phyloP scores from a whole-genome alignment of 208 protist species.

The Leishmania aethiopica region DNA sequence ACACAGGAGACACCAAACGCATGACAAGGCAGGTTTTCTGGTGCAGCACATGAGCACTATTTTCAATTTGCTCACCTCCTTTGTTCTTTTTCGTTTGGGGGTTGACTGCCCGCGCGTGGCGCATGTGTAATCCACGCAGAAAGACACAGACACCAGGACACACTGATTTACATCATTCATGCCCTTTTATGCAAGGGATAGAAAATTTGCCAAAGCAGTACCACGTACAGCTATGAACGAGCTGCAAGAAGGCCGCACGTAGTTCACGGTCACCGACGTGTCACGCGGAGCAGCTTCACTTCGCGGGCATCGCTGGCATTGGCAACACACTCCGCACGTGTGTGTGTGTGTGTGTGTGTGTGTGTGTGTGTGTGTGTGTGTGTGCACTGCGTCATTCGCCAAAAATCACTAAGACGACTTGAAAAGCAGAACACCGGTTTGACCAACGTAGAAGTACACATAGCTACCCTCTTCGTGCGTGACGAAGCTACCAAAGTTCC shows the following conservation, averaged over 20 bases:
- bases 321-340: not conserved
- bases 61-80: not conserved
- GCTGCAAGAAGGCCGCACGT: not conserved
- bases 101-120: not conserved
- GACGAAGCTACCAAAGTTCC: slow-evolving; percentile 99
- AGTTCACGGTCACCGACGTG: not conserved
- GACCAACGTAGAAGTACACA: slow-evolving; percentile 99
- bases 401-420: slow-evolving; percentile 61
- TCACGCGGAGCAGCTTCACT: not conserved
- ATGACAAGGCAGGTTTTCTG: not conserved
- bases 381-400: not conserved
- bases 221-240: not conserved
- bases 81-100: not conserved
- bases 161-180: slow-evolving; percentile 13
- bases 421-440: slow-evolving; percentile 99
- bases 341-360: not conserved
- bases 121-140: not conserved
- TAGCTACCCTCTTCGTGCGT: slow-evolving; percentile 99
- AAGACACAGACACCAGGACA: not conserved
- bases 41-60: not conserved
- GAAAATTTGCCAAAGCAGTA: slow-evolving; percentile 4
- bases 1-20: not conserved
- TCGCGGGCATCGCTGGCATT: not conserved
- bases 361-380: not conserved
- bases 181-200: not conserved